Percentiles rank a stretch among this genome's conserved stretches.
These are phyloP conservation scores for Saccharomyces hybrid DNA, from an alignment of 1,139 yeast species.

Conservation along the genomic window DNA sequence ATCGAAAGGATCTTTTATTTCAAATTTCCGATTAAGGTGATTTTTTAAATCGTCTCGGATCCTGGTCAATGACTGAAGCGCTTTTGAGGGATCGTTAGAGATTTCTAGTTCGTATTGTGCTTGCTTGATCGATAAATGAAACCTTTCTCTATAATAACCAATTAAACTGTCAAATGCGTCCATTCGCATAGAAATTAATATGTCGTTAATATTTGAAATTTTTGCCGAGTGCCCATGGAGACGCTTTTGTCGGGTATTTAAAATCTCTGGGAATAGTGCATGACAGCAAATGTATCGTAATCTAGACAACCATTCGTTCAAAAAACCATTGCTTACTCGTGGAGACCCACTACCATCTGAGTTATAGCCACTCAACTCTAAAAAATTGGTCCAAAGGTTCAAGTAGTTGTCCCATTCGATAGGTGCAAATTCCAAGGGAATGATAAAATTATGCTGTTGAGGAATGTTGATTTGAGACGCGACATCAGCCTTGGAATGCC, in stretches of 20 bases:
- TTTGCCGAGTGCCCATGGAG: constrained; percentile 6
- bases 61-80: background rate
- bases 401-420: constrained; percentile 79
- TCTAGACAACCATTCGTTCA: constrained; percentile 53
- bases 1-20: constrained; percentile 13
- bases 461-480: constrained; percentile 71
- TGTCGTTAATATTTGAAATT: constrained; percentile 55
- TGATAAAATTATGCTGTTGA: constrained; percentile 57
- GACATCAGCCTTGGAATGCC: constrained; percentile 84
- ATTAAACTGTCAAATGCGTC: constrained; percentile 44
- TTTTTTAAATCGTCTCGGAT: constrained; percentile 30
- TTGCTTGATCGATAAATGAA: constrained; percentile 39
- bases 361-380: constrained; percentile 45
- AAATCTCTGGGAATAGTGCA: constrained; percentile 53
- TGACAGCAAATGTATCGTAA: constrained; percentile 79
- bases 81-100: background rate
- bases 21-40: constrained; percentile 16
- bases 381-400: constrained; percentile 51
- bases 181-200: constrained; percentile 54
- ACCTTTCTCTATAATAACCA: constrained; percentile 42
- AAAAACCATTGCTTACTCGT: constrained; percentile 13
- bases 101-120: constrained; percentile 46
- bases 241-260: constrained; percentile 3
- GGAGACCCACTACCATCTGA: constrained; percentile 54
- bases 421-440: constrained; percentile 67